Percentiles rank a stretch among this genome's conserved stretches.
These are phyloP conservation scores for Podaxis carcinomalis DNA, from an alignment of 768 basidiomycete genomes.

Conservation along the genomic window DNA sequence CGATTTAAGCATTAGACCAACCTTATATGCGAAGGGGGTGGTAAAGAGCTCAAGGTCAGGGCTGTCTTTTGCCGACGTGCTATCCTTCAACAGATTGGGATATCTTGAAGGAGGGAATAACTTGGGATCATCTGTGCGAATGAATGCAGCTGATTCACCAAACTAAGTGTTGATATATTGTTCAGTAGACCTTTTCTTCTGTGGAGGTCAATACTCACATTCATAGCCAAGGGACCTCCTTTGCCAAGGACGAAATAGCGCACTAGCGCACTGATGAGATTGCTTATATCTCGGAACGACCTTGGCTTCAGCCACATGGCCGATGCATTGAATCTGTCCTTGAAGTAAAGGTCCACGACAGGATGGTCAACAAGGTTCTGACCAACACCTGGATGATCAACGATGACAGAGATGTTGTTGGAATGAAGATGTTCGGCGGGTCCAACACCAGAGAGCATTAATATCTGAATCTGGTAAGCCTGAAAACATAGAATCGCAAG, in stretches of 20 bases:
- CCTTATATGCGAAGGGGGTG: constrained; percentile 37
- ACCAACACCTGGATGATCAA: constrained; percentile 76
- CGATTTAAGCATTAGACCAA: constrained; percentile 34
- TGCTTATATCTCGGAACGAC: constrained; percentile 25
- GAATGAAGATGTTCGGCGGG: constrained; percentile 51
- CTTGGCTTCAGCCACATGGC: constrained; percentile 35
- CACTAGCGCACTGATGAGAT: constrained; percentile 40
- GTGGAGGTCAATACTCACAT: constrained; percentile 34
- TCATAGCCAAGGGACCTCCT: constrained; percentile 49
- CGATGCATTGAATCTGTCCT: constrained; percentile 44
- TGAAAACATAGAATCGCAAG: background rate
- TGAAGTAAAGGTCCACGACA: constrained; percentile 45
- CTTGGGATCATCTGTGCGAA: constrained; percentile 41
- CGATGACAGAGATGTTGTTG: constrained; percentile 49
- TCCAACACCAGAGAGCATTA: constrained; percentile 76
- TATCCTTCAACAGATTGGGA: constrained; percentile 29
- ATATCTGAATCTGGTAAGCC: constrained; percentile 34
- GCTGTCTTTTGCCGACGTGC: constrained; percentile 32
- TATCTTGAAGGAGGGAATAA: constrained; percentile 34
- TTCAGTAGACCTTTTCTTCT: background rate
- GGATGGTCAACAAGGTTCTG: constrained; percentile 69
- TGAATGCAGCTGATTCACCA: constrained; percentile 50
- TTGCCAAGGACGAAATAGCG: constrained; percentile 40
- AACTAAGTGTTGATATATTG: constrained; percentile 19
- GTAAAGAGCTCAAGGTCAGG: constrained; percentile 41